phyloP scores from a whole-genome alignment of 495 filamentous ascomycete genomes.

The Neurospora sp. region DNA sequence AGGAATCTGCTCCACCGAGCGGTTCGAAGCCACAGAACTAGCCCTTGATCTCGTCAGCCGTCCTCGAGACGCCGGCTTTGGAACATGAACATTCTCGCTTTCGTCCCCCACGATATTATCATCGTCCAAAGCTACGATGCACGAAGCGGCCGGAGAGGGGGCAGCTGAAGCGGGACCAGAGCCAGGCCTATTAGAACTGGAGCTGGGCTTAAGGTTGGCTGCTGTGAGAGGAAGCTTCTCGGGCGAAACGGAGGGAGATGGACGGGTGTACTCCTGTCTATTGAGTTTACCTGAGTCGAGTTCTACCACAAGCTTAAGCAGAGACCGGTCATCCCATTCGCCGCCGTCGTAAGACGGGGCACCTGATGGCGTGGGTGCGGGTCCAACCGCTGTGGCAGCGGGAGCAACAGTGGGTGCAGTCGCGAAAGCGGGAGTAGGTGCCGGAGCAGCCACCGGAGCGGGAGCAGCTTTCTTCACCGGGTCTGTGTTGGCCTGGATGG shows the following conservation, averaged over 20 bases:
- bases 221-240: slow-evolving; percentile 1
- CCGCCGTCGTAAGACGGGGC: slow-evolving; percentile 28
- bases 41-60: not conserved
- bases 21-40: slow-evolving; percentile 1
- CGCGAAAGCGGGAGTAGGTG: not conserved
- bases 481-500: not conserved
- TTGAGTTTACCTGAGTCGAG: slow-evolving; percentile 28
- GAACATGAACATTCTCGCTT: not conserved
- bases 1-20: not conserved
- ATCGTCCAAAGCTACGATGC: not conserved
- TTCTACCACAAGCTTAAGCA: slow-evolving; percentile 35
- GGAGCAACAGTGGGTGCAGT: not conserved
- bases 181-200: not conserved
- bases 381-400: not conserved
- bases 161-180: not conserved
- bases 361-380: slow-evolving; percentile 6
- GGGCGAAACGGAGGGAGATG: slow-evolving; percentile 11
- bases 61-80: not conserved
- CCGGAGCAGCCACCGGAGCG: not conserved
- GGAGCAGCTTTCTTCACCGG: not conserved
- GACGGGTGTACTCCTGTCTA: slow-evolving; percentile 7
- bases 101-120: slow-evolving; percentile 24
- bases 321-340: slow-evolving; percentile 36
- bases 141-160: not conserved
- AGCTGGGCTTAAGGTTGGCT: not conserved